Conservation (phyloP, 768 basidiomycete genomes). For the Leccinum incarnatum region DNA sequence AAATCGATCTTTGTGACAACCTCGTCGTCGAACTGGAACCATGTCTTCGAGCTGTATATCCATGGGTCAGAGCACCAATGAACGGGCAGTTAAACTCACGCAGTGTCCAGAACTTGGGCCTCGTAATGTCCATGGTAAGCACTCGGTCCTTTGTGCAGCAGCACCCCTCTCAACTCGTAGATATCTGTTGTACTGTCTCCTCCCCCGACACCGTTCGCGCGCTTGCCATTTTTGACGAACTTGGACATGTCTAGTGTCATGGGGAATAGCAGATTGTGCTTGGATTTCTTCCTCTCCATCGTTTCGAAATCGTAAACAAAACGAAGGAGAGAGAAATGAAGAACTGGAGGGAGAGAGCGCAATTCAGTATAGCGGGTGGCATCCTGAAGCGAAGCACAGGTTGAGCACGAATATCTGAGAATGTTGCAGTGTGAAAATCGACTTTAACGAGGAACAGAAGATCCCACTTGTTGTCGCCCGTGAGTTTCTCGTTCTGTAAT, state of each 20-base stretch:
- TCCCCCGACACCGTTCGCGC: conserved; percentile 17
- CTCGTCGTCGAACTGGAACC: conserved; percentile 96
- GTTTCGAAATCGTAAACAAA: conserved; percentile 83
- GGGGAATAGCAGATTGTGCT: conserved; percentile 79
- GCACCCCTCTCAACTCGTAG: conserved; percentile 85
- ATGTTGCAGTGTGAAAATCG: background rate
- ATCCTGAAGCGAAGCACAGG: conserved; percentile 69
- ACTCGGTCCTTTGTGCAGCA: conserved; percentile 88
- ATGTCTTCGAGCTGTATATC: conserved; percentile 53
- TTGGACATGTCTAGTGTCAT: conserved; percentile 65
- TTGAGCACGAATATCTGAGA: conserved; percentile 74
- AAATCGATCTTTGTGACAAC: conserved; percentile 61
- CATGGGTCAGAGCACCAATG: conserved; percentile 3
- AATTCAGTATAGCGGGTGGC: conserved; percentile 78
- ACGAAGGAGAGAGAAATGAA: conserved; percentile 91
- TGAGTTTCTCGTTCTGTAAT: conserved; percentile 67
- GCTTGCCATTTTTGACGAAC: conserved; percentile 43
- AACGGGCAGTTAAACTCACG: conserved; percentile 41
- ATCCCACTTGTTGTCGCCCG: conserved; percentile 78
- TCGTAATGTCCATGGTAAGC: conserved; percentile 92
- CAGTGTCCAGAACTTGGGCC: conserved; percentile 73
- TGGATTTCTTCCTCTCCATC: conserved; percentile 85
- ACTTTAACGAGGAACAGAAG: background rate
- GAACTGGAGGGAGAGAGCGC: conserved; percentile 72
- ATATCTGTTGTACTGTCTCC: conserved; percentile 31